Conservation (phyloP, 2,329 filamentous ascomycete genomes). For the Intubia oerlemansii region DNA sequence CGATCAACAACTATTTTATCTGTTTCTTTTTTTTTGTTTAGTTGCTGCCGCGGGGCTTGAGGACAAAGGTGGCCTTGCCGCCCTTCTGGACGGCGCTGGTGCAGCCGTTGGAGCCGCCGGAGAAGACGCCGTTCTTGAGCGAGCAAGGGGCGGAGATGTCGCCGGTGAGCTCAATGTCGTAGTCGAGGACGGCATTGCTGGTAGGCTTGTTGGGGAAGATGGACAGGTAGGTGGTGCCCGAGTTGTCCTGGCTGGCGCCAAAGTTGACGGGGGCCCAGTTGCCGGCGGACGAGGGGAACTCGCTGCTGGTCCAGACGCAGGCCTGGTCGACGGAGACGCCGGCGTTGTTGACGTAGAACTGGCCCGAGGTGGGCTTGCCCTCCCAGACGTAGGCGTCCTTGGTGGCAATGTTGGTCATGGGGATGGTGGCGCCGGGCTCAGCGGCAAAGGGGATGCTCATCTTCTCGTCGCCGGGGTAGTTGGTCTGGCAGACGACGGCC, state of each 20-base stretch:
- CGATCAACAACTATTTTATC: too few species aligned
- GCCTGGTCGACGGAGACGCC: conserved; percentile 44
- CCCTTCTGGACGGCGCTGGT: conserved; percentile 20
- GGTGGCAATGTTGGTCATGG: conserved; percentile 57
- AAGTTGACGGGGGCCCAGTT: conserved; percentile 83
- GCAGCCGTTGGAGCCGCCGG: conserved; percentile 43
- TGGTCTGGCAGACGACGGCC: conserved; percentile 74
- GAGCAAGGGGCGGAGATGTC: conserved; percentile 39
- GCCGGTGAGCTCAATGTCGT: conserved; percentile 56
- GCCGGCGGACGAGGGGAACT: conserved; percentile 33
- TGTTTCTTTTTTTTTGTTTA: too few species aligned
- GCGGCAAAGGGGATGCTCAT: conserved; percentile 64
- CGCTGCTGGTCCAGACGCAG: conserved; percentile 48
- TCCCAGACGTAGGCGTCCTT: conserved; percentile 59
- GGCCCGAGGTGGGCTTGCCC: conserved; percentile 56
- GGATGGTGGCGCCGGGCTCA: conserved; percentile 31
- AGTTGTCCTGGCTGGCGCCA: conserved; percentile 48
- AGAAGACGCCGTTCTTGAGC: conserved; percentile 42
- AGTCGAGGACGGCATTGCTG: conserved; percentile 46
- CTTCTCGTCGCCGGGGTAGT: conserved; percentile 81
- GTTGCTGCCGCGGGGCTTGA: conserved; percentile 4
- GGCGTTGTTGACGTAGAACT: conserved; percentile 89
- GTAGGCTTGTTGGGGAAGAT: conserved; percentile 73
- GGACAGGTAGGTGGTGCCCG: conserved; percentile 54
- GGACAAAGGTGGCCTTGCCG: conserved; percentile 5